phyloP scores from a whole-genome alignment of 306 rosid species.

The Prunus kanzakura region DNA sequence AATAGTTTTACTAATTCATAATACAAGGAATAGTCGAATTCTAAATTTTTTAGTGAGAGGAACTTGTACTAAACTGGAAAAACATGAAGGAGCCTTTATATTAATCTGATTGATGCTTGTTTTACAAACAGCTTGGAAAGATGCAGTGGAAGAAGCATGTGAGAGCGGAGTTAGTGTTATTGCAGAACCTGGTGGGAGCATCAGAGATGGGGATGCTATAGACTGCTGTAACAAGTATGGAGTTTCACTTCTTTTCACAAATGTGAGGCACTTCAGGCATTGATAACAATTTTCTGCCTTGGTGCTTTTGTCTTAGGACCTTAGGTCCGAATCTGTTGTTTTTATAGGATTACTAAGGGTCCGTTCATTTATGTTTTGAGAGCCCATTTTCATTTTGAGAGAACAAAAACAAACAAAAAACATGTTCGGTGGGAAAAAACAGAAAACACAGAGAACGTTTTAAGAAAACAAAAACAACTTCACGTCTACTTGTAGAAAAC shows the following conservation, averaged over 20 bases:
- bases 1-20: neutral
- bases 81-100: neutral
- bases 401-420: too few species aligned
- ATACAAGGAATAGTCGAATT: too few species aligned
- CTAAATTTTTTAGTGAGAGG: neutral
- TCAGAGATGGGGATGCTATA: slow-evolving; percentile 78
- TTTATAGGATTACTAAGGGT: neutral
- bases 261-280: slow-evolving; percentile 89
- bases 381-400: too few species aligned
- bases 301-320: neutral
- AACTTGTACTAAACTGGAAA: neutral
- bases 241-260: slow-evolving; percentile 78
- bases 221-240: slow-evolving; percentile 89
- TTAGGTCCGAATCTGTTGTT: neutral
- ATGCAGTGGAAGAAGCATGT: slow-evolving; percentile 96
- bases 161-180: slow-evolving; percentile 62
- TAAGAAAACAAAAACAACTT: too few species aligned
- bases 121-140: slow-evolving; percentile 82
- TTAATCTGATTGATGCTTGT: slow-evolving; percentile 9
- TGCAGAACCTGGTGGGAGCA: slow-evolving; percentile 91
- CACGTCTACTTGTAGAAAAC: too few species aligned
- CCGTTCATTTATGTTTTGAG: too few species aligned
- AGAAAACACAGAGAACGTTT: too few species aligned
- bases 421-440: too few species aligned
- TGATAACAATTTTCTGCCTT: slow-evolving; percentile 8